phyloP scores from a whole-genome alignment of 2,329 filamentous ascomycete genomes.

The Salinomyces thailandicus region DNA sequence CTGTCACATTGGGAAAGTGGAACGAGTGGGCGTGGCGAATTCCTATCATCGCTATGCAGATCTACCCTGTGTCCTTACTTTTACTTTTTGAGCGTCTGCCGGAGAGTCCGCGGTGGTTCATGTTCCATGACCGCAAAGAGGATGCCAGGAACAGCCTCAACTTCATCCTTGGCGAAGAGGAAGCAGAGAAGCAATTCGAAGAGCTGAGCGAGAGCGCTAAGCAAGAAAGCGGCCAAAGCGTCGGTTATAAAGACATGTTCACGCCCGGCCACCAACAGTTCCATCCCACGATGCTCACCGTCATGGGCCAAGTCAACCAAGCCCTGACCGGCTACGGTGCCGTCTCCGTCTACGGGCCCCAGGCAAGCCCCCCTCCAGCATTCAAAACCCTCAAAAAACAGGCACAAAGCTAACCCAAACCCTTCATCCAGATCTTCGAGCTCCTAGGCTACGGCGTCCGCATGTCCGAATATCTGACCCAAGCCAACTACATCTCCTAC shows the following conservation, averaged over 20 bases:
- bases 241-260: conserved; percentile 49
- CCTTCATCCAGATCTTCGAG: conserved; percentile 50
- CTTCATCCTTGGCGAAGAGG: conserved; percentile 41
- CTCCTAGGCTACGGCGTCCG: conserved; percentile 46
- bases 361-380: neutral
- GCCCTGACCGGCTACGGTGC: conserved; percentile 39
- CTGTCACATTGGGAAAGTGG: conserved; percentile 42
- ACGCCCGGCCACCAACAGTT: conserved; percentile 45
- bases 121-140: conserved; percentile 41
- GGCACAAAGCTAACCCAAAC: neutral
- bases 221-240: conserved; percentile 34
- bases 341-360: neutral
- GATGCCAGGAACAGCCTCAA: conserved; percentile 42
- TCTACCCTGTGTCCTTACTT: conserved; percentile 46
- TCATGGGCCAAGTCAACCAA: conserved; percentile 55
- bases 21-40: conserved; percentile 53
- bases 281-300: conserved; percentile 49
- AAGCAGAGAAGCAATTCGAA: conserved; percentile 39
- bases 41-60: conserved; percentile 52
- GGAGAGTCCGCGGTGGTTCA: conserved; percentile 48
- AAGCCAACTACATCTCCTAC: conserved; percentile 52
- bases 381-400: too few relatives aligned
- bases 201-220: conserved; percentile 42
- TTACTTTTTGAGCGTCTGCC: conserved; percentile 44
- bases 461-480: conserved; percentile 46